Conservation (phyloP, 257 asterid genomes). For the Solanum tarijense region DNA sequence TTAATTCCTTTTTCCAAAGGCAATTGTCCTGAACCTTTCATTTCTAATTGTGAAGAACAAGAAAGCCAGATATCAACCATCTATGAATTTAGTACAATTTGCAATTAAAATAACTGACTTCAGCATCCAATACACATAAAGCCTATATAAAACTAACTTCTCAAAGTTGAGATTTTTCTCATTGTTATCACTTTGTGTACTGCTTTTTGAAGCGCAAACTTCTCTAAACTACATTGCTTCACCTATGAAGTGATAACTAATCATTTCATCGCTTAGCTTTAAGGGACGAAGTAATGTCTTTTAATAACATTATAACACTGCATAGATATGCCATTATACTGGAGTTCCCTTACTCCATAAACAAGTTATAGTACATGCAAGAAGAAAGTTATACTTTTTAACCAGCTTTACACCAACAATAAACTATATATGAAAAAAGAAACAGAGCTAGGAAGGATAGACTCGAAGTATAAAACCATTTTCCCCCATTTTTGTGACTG, state of each 20-base stretch:
- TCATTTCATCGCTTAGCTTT: background rate
- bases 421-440: background rate
- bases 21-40: background rate
- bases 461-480: background rate
- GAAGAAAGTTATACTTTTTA: background rate
- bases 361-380: background rate
- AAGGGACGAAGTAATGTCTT: background rate
- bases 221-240: background rate
- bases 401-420: background rate
- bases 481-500: background rate
- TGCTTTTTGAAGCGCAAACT: background rate
- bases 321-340: background rate
- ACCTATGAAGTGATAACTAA: background rate
- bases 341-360: background rate
- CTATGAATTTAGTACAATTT: background rate
- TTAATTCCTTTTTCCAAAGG: background rate
- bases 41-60: background rate
- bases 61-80: background rate
- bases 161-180: background rate
- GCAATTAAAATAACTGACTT: background rate
- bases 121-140: background rate
- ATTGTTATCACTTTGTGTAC: background rate
- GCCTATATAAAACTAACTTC: background rate
- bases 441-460: background rate
- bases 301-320: background rate